phyloP scores from a whole-genome alignment of 139 green algal genomes.

The Tetradesmus obliquus region DNA sequence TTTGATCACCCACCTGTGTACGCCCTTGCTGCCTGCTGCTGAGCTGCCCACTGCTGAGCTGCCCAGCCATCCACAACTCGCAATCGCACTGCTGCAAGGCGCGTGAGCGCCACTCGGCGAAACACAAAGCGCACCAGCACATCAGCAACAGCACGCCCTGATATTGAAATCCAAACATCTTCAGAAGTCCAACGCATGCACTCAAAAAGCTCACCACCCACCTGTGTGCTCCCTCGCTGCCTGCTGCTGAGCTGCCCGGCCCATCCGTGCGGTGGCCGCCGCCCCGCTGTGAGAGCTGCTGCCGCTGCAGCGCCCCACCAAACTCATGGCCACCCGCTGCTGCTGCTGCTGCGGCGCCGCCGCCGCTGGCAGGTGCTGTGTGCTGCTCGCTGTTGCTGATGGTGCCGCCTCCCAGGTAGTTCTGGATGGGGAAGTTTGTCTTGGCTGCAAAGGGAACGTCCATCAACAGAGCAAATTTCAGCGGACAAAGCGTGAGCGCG shows the following conservation, averaged over 20 bases:
- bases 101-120: too few species aligned
- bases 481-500: too few species aligned
- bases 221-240: not conserved
- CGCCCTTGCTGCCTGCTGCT: too few species aligned
- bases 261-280: not conserved
- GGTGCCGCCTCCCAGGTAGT: slow-evolving; percentile 25
- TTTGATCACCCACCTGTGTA: too few species aligned
- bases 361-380: not conserved
- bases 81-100: too few species aligned
- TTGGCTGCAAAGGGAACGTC: slow-evolving; percentile 21
- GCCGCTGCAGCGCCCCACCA: not conserved
- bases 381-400: not conserved
- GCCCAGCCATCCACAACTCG: too few species aligned
- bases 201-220: too few species aligned
- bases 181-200: too few species aligned
- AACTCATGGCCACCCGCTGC: not conserved
- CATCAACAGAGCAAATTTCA: not conserved
- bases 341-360: not conserved
- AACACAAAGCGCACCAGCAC: too few species aligned
- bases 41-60: too few species aligned
- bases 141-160: too few species aligned
- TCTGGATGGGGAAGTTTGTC: slow-evolving; percentile 50
- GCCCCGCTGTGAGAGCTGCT: not conserved
- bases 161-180: too few species aligned
- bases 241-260: not conserved